Percentiles rank a stretch among this genome's conserved stretches.
Evolutionary conservation across 2,329 filamentous ascomycete species (phyloP).

Genomic region (Hansfordia pulvinata): DNA sequence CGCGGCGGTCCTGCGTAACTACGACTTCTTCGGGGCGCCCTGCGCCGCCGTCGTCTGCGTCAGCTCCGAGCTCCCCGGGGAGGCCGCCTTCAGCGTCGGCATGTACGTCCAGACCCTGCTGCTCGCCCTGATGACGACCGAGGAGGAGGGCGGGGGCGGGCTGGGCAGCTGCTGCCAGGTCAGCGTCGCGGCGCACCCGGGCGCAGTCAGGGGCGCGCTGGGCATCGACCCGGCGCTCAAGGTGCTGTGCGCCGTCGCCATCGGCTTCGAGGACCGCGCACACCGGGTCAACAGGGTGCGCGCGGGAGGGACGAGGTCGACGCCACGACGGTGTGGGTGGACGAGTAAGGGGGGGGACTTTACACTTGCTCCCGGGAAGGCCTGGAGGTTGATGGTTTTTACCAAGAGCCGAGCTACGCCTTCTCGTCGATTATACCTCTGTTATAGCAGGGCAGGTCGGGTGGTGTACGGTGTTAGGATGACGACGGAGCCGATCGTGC

Average conservation of each 20-base stretch:
- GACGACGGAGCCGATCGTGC: too few relatives aligned
- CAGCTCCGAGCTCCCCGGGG: slow-evolving; percentile 3
- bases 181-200: slow-evolving; percentile 6
- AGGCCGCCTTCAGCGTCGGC: slow-evolving; percentile 7
- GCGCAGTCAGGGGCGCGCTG: slow-evolving; percentile 4
- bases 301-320: slow-evolving; percentile 2
- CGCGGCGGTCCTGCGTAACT: slow-evolving; percentile 8
- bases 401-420: too few relatives aligned
- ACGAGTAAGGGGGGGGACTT: too few relatives aligned
- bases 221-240: slow-evolving; percentile 5
- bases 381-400: too few relatives aligned
- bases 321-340: slow-evolving; percentile 5
- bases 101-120: slow-evolving; percentile 10
- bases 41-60: slow-evolving; percentile 8
- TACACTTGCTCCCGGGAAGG: too few relatives aligned
- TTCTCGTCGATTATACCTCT: too few relatives aligned
- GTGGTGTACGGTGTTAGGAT: too few relatives aligned
- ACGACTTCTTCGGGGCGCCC: slow-evolving; percentile 10
- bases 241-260: slow-evolving; percentile 6
- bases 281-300: slow-evolving; percentile 4
- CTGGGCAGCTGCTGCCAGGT: slow-evolving; percentile 7
- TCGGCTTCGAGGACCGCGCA: slow-evolving; percentile 7
- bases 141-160: too few relatives aligned
- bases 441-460: too few relatives aligned
- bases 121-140: slow-evolving; percentile 6